These are phyloP conservation scores for Conticribra guillardii DNA, from an alignment of 108 stramenopile species.

Conservation along the genomic window DNA sequence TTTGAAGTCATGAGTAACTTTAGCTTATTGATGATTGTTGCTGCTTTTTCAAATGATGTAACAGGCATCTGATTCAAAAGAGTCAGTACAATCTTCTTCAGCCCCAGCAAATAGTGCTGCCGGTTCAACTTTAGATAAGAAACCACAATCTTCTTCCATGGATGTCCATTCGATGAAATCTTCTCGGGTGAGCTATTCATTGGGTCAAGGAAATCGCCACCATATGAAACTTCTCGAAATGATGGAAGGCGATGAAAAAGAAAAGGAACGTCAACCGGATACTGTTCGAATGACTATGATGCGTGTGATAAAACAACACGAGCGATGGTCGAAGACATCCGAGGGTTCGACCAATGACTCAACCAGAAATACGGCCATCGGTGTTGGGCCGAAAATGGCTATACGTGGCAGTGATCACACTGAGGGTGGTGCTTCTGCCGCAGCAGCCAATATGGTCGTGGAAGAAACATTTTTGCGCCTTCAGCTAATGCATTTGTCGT, in stretches of 20 bases:
- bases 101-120: not conserved
- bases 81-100: constrained; percentile 13
- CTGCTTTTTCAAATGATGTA: no score
- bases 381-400: constrained; percentile 7
- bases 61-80: constrained; percentile 47
- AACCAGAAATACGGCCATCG: constrained; percentile 44
- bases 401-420: constrained; percentile 12
- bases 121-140: not conserved
- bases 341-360: constrained; percentile 27
- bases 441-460: constrained; percentile 10
- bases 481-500: constrained; percentile 48
- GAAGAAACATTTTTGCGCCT: constrained; percentile 43
- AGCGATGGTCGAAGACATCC: constrained; percentile 46
- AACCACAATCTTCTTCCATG: not conserved
- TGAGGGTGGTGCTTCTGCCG: constrained; percentile 21
- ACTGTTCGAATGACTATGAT: constrained; percentile 53
- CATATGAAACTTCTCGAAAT: constrained; percentile 56
- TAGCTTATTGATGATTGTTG: no score
- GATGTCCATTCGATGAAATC: constrained; percentile 9
- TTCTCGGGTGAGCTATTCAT: constrained; percentile 44
- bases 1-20: not conserved
- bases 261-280: constrained; percentile 29
- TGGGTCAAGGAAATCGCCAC: constrained; percentile 53
- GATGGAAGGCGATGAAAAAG: constrained; percentile 28
- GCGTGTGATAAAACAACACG: constrained; percentile 49